Percentiles rank a stretch among this genome's conserved stretches.
phyloP scores from a whole-genome alignment of 305 asterid genomes.

The Petunia hybrid region DNA sequence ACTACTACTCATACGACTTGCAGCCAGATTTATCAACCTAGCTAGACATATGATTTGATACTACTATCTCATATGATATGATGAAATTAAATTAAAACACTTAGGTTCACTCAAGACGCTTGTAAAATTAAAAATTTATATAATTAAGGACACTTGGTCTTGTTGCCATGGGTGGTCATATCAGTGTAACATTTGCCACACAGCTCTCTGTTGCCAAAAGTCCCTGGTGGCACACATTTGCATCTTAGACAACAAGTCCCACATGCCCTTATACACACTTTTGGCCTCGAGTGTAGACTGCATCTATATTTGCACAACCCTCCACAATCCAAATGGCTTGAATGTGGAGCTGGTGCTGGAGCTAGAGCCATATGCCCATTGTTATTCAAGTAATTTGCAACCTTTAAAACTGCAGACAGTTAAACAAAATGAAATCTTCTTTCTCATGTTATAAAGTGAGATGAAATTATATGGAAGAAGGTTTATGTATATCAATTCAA shows the following conservation, averaged over 20 bases:
- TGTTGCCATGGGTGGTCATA: conserved; percentile 49
- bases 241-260: conserved; percentile 51
- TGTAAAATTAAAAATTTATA: neutral
- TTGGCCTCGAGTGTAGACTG: conserved; percentile 44
- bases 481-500: no score
- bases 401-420: conserved; percentile 31
- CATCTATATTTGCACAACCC: conserved; percentile 41
- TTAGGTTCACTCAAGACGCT: neutral
- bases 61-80: neutral
- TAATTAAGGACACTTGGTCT: conserved; percentile 46
- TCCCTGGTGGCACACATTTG: conserved; percentile 52
- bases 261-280: conserved; percentile 47
- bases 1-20: neutral
- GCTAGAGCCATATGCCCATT: conserved; percentile 28
- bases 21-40: neutral
- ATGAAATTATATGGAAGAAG: neutral
- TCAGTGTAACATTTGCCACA: conserved; percentile 47
- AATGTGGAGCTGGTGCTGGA: conserved; percentile 26
- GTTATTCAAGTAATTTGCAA: conserved; percentile 29
- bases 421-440: neutral
- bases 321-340: conserved; percentile 35
- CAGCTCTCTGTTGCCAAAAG: conserved; percentile 45
- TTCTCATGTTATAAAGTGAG: neutral
- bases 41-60: neutral
- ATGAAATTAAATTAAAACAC: neutral